Evolutionary conservation across 1,284 basidiomycete species (phyloP).

Genomic region (Apiotrichum brassicae): DNA sequence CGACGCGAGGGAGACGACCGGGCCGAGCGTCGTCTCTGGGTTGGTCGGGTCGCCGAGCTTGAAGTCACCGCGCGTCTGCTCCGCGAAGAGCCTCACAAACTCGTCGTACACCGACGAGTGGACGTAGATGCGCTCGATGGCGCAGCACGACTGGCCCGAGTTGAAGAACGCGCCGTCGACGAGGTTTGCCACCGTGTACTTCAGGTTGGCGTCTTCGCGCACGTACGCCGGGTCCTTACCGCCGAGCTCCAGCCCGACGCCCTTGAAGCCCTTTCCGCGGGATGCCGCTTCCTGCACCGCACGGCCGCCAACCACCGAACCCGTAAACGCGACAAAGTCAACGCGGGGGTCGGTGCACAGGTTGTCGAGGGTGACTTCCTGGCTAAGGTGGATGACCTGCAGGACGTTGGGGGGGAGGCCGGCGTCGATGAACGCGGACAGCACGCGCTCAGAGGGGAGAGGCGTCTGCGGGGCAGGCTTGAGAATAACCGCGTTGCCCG

Average conservation of each 20-base stretch:
- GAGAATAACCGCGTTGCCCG: conserved; percentile 78
- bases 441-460: conserved; percentile 72
- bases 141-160: conserved; percentile 73
- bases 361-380: conserved; percentile 56
- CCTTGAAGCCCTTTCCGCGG: conserved; percentile 63
- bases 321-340: conserved; percentile 84
- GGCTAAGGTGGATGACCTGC: conserved; percentile 72
- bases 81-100: conserved; percentile 71
- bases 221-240: conserved; percentile 97
- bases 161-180: conserved; percentile 90
- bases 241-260: conserved; percentile 63
- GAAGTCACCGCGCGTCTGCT: conserved; percentile 65
- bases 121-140: conserved; percentile 79
- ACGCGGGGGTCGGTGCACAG: conserved; percentile 63
- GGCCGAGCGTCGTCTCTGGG: conserved; percentile 70
- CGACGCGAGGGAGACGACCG: conserved; percentile 79
- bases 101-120: conserved; percentile 73
- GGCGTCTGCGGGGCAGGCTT: conserved; percentile 96
- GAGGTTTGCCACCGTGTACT: conserved; percentile 74
- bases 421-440: conserved; percentile 60
- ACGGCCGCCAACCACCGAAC: conserved; percentile 58
- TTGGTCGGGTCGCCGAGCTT: conserved; percentile 78
- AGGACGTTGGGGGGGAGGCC: conserved; percentile 71
- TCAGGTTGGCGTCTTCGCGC: conserved; percentile 72
- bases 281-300: conserved; percentile 45